Conservation (phyloP, 768 basidiomycete genomes). For the Krasilnikovozyma curviuscula region DNA sequence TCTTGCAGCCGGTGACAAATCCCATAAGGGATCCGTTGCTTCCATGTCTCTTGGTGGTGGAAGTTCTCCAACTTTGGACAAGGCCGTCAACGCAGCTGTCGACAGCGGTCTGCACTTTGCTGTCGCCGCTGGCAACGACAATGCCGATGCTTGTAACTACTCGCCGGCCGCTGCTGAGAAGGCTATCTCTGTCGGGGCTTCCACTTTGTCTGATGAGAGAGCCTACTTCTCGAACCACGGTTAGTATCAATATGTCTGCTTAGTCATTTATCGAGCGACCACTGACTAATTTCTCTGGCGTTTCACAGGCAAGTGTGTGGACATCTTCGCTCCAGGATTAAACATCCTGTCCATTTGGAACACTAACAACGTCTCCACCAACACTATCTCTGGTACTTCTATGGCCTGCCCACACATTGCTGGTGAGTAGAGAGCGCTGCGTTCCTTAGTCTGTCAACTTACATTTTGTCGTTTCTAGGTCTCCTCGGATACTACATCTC, state of each 20-base stretch:
- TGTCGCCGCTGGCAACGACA: constrained; percentile 25
- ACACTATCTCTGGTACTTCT: constrained; percentile 45
- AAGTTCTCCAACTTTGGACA: constrained; percentile 66
- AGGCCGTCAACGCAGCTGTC: constrained; percentile 68
- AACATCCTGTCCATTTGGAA: constrained; percentile 82
- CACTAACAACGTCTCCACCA: constrained; percentile 37
- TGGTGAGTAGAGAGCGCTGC: background rate
- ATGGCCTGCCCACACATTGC: constrained; percentile 80
- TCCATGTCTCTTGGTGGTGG: constrained; percentile 98
- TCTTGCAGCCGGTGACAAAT: constrained; percentile 51
- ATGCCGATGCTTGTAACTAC: constrained; percentile 41
- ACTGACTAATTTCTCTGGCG: background rate
- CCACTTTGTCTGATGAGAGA: constrained; percentile 29
- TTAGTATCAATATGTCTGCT: background rate
- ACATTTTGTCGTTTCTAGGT: constrained; percentile 40
- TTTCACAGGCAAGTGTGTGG: constrained; percentile 50
- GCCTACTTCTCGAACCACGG: constrained; percentile 64
- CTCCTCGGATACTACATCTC: constrained; percentile 81
- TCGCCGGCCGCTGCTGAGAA: constrained; percentile 78
- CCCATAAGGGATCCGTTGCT: constrained; percentile 70
- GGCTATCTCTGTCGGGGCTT: constrained; percentile 84
- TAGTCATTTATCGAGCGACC: no score
- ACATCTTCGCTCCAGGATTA: constrained; percentile 75
- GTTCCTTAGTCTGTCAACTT: background rate
- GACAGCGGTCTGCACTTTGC: constrained; percentile 77